phyloP scores from a whole-genome alignment of 2,329 filamentous ascomycete species.

The Penicillium capsulatum region DNA sequence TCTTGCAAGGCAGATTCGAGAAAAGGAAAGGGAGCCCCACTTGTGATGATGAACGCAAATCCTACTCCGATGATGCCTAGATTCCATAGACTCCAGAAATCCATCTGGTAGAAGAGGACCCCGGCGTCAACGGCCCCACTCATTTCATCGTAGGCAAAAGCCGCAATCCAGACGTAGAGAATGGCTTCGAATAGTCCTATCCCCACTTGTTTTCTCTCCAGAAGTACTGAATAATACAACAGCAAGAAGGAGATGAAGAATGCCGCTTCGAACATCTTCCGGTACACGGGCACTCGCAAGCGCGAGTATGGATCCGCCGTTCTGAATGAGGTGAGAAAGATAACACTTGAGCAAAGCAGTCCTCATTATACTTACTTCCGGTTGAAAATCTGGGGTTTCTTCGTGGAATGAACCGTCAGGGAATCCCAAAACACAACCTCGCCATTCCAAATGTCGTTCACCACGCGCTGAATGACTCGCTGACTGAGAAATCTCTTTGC shows the following conservation, averaged over 20 bases:
- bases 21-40: constrained; percentile 53
- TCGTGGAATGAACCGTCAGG: constrained; percentile 67
- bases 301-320: constrained; percentile 70
- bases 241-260: constrained; percentile 74
- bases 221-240: constrained; percentile 81
- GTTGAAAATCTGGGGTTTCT: constrained; percentile 74
- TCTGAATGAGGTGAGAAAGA: constrained; percentile 22
- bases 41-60: constrained; percentile 63
- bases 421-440: constrained; percentile 84
- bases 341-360: no score
- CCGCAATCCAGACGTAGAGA: constrained; percentile 80
- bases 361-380: constrained; percentile 34
- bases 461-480: constrained; percentile 72
- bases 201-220: constrained; percentile 62
- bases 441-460: constrained; percentile 80
- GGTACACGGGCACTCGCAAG: constrained; percentile 73
- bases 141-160: constrained; percentile 83
- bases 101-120: constrained; percentile 75
- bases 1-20: constrained; percentile 22
- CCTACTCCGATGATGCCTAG: constrained; percentile 71
- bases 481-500: constrained; percentile 84
- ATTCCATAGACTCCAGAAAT: constrained; percentile 76
- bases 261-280: constrained; percentile 76
- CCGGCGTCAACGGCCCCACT: constrained; percentile 83
- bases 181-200: constrained; percentile 67